Conservation (phyloP, 2,329 filamentous ascomycete genomes). For the Microsporum canis region DNA sequence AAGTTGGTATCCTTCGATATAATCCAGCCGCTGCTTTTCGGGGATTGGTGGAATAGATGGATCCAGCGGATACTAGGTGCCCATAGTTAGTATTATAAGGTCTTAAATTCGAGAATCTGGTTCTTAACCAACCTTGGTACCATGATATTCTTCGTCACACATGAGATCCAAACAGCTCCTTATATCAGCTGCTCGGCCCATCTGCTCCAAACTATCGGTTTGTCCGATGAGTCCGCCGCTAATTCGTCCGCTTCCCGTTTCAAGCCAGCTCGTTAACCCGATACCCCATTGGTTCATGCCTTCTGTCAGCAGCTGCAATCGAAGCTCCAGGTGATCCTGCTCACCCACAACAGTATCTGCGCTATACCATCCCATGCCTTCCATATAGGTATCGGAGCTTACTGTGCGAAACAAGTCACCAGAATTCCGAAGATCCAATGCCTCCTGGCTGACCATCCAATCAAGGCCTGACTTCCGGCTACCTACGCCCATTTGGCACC, state of each 20-base stretch:
- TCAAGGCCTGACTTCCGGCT: slow-evolving; percentile 78
- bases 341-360: slow-evolving; percentile 45
- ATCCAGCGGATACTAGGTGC: slow-evolving; percentile 45
- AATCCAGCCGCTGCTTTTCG: slow-evolving; percentile 44
- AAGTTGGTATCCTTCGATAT: slow-evolving; percentile 43
- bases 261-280: slow-evolving; percentile 49
- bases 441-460: slow-evolving; percentile 77
- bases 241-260: slow-evolving; percentile 13
- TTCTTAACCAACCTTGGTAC: slow-evolving; percentile 21
- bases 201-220: slow-evolving; percentile 22
- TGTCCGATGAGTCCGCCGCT: slow-evolving; percentile 12
- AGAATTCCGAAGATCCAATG: slow-evolving; percentile 56
- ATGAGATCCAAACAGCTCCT: slow-evolving; percentile 30
- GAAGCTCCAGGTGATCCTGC: slow-evolving; percentile 33
- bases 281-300: slow-evolving; percentile 57
- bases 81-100: slow-evolving; percentile 7
- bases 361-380: slow-evolving; percentile 65
- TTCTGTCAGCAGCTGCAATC: slow-evolving; percentile 55
- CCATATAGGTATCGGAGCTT: slow-evolving; percentile 65
- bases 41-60: slow-evolving; percentile 49
- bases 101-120: neutral
- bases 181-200: slow-evolving; percentile 24
- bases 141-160: slow-evolving; percentile 19
- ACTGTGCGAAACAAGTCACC: slow-evolving; percentile 52
- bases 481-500: slow-evolving; percentile 93